Conservation (phyloP, 306 rosid species). For the Delonix regia region DNA sequence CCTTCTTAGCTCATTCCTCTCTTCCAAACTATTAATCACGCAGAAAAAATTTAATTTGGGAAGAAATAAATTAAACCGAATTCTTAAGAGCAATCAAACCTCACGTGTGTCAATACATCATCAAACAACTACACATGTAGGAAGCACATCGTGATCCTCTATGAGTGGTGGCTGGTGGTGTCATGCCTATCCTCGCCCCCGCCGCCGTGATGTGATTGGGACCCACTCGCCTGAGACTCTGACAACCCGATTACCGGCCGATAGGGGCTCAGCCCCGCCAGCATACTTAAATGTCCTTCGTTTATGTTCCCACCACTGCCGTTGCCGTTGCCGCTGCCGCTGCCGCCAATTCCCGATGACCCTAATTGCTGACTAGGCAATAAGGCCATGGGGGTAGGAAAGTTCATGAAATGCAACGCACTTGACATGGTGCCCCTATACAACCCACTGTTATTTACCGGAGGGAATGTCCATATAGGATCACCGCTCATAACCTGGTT, state of each 20-base stretch:
- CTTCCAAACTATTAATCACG: constrained; percentile 64
- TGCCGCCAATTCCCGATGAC: constrained; percentile 28
- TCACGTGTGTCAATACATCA: constrained; percentile 71
- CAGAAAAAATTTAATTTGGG: constrained; percentile 46
- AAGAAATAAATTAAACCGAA: constrained; percentile 45
- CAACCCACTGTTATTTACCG: constrained; percentile 61
- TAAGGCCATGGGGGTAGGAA: constrained; percentile 71
- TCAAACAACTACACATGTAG: constrained; percentile 68
- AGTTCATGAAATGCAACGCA: constrained; percentile 93
- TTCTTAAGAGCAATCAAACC: constrained; percentile 72
- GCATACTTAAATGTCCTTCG: constrained; percentile 74
- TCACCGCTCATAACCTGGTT: constrained; percentile 70
- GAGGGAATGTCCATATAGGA: constrained; percentile 80
- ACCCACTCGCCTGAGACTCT: constrained; percentile 69
- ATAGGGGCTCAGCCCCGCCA: constrained; percentile 71
- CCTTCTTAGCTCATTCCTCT: constrained; percentile 11
- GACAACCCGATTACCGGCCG: constrained; percentile 54
- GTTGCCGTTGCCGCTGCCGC: neutral
- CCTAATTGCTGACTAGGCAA: constrained; percentile 74
- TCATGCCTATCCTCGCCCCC: constrained; percentile 63
- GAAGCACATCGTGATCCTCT: constrained; percentile 40
- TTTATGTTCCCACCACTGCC: constrained; percentile 34
- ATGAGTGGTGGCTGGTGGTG: constrained; percentile 67
- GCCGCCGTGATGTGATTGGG: constrained; percentile 72
- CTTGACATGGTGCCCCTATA: constrained; percentile 73